These are phyloP conservation scores for Paramecium primaurelia DNA, from an alignment of 73 alveolate genomes.

Conservation along the genomic window DNA sequence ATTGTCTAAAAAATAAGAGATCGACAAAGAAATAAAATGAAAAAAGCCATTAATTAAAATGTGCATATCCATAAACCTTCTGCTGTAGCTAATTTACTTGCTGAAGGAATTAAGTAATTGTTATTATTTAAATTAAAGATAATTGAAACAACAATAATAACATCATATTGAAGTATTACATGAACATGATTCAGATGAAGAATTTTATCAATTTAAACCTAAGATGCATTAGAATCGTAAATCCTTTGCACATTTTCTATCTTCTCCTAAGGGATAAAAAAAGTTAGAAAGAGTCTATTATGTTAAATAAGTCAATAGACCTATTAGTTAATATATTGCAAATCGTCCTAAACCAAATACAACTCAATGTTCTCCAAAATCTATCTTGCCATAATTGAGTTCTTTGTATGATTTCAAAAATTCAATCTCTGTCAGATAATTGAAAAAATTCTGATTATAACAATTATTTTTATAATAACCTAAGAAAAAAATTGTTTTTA, in stretches of 20 bases:
- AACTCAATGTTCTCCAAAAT: neutral
- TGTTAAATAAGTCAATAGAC: neutral
- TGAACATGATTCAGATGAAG: conserved; percentile 28
- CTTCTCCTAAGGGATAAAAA: neutral
- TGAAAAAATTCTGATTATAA: neutral
- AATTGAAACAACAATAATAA: neutral
- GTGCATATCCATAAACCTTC: neutral
- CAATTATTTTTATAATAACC: neutral
- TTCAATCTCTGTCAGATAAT: neutral
- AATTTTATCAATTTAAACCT: neutral
- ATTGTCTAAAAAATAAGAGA: conserved; percentile 12
- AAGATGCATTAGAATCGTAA: neutral
- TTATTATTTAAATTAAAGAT: neutral
- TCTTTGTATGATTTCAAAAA: neutral
- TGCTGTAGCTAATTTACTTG: neutral
- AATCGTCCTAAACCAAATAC: neutral
- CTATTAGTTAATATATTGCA: conserved; percentile 5
- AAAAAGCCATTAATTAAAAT: neutral
- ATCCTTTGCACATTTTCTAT: neutral
- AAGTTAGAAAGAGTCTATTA: neutral
- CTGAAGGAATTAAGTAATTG: neutral
- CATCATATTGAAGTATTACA: neutral
- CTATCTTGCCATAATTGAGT: neutral
- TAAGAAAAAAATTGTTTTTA: neutral
- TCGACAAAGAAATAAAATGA: conserved; percentile 23